Evolutionary conservation across 345 rosid genomes (phyloP), one percentile per base, ranked within the genome.

Genomic region (Durio zibethinus): DNA sequence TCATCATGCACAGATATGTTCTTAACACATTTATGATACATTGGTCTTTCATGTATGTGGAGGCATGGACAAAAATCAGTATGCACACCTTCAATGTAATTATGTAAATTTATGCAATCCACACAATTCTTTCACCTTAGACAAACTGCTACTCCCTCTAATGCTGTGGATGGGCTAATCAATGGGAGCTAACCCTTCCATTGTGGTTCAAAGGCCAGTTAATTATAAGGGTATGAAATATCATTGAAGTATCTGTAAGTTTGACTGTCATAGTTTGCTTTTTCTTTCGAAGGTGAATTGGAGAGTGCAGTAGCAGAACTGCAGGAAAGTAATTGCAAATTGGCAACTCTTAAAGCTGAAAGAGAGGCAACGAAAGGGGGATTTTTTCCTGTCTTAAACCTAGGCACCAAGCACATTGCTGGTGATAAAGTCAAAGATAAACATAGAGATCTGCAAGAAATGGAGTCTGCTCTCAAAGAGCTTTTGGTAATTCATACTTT

Each of bases 291-390:
- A 97, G 99, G 88, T 83, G 99, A 94, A 74, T 77, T 97, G 80
- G 94, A 89, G 84, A 81, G 75, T 84, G 87, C 86, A 29, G 79
- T 88, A 72, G 82, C 79, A 48, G 92, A 92, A 82, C 83, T 97
- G 84, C 89, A 87, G 69, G 91, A 88, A 72, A 86, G 89, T 77
- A 88, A 92, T 60, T 83, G 82, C 76, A 86, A 92, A 72, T 79
- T 97, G 85, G 90, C 86, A 77, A 83, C 87, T 77, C 90, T 92
- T 73, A 94, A 86, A 88, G 91, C 93, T 25, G 98, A 92, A 78
- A 90, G 88, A 80, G 98, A 94, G 88, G 92, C 93, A 62, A 87
- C 90, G 12, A 87, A 86, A 78, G 97, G 97, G 80, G 84, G 89
- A 23, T 84, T 88, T 84, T 89, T 91, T 73, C 97, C 97, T 60